Base-by-base conservation (phyloP, 306 rosid genomes). In the Lablab purpureus region DNA sequence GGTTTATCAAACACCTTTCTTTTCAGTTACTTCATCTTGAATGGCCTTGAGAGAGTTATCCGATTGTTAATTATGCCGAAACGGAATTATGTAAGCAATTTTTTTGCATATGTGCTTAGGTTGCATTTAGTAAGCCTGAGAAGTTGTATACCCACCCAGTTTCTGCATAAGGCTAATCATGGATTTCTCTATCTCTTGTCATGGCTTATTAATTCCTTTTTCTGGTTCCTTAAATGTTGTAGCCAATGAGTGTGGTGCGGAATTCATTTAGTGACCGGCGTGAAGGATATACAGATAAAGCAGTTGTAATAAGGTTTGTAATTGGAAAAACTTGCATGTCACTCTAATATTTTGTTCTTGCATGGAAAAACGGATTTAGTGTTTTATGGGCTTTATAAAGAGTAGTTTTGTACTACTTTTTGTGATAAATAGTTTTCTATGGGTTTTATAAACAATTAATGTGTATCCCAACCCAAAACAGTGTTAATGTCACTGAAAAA, bases 11-110 rank as follows among this genome's bases (percentile, higher is more conserved):
- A 70, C 59, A 28, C 36, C 47, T 25, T 73, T 72, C 72, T 70
- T 84, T 83, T 49, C 90, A 95, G 99, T 58, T 95, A 95, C 89
- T 95, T 95, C 85, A 69, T 95, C 66, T 59, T 87, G 90, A 95
- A 92, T 83, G 99, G 99, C 84, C 87, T 91, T 66, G 99, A 92
- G 88, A 90, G 98, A 84, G 97, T 90, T 84, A 87, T 91, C 82
- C 94, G 98, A 17, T 93, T 89, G 37, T 46, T 92, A 71, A 95
- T 95, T 85, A 7, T 88, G 77, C 99, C 94, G 19, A 95, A 95
- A 90, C 80, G 96, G 76, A 95, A 95, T 81, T 88, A 91, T 78
- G 99, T 95, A 90, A 91, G 97, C 54, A 84, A 45, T 83, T 19
- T 72, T 28, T 40, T 30, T 2, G 74, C 27, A 41, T 56, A n/a